These are phyloP conservation scores for Fraxinus floribunda DNA, from an alignment of 305 asterid genomes.

Conservation along the genomic window DNA sequence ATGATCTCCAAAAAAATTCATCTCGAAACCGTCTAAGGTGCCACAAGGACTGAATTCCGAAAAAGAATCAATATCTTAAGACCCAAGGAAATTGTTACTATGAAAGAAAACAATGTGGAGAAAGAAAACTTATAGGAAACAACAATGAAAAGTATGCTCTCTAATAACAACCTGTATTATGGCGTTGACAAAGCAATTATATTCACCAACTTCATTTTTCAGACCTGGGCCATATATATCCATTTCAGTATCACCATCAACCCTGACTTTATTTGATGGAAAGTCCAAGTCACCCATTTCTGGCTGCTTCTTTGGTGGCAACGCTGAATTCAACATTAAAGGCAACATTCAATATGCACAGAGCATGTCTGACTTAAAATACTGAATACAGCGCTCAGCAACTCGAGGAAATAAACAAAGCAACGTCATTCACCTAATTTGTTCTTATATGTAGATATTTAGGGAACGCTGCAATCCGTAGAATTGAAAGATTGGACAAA, in stretches of 20 bases:
- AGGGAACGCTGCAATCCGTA: background rate
- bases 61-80: conserved; percentile 23
- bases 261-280: conserved; percentile 36
- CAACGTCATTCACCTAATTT: conserved; percentile 9
- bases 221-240: conserved; percentile 85
- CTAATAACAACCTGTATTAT: conserved; percentile 76
- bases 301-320: conserved; percentile 31
- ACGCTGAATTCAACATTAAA: conserved; percentile 31
- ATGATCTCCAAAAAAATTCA: conserved; percentile 71
- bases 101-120: conserved; percentile 10
- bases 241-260: conserved; percentile 38
- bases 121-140: conserved; percentile 22
- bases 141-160: conserved; percentile 17
- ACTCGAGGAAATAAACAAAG: background rate
- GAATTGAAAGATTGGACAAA: conserved; percentile 16
- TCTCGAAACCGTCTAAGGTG: conserved; percentile 77
- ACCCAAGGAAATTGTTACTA: conserved; percentile 17
- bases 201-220: conserved; percentile 89
- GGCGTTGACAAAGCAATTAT: conserved; percentile 91
- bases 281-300: conserved; percentile 34
- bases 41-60: conserved; percentile 75
- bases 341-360: conserved; percentile 48
- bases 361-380: conserved; percentile 41
- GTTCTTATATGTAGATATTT: background rate
- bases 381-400: conserved; percentile 12